phyloP scores from a whole-genome alignment of 1,284 basidiomycete genomes.

The Heimioporus punctisporus region DNA sequence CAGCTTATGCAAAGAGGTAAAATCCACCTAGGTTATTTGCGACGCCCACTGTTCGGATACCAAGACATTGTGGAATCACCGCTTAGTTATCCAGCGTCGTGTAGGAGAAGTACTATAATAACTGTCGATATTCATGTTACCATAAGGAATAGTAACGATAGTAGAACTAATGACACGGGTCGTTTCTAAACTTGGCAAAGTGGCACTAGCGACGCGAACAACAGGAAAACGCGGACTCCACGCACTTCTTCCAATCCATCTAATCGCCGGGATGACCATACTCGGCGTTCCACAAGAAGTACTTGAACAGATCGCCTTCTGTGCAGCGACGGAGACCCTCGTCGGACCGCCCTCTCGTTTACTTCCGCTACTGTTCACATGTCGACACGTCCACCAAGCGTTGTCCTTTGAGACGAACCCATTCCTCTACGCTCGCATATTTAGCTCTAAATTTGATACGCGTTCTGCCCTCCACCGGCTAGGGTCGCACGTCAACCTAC shows the following conservation, averaged over 20 bases:
- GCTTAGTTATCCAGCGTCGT: not conserved
- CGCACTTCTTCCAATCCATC: not conserved
- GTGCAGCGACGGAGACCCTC: slow-evolving; percentile 47
- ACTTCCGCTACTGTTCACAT: slow-evolving; percentile 57
- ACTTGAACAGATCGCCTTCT: slow-evolving; percentile 68
- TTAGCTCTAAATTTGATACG: slow-evolving; percentile 68
- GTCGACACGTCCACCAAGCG: slow-evolving; percentile 49
- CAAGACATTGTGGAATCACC: not conserved
- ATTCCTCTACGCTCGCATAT: slow-evolving; percentile 72
- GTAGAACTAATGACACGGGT: not conserved
- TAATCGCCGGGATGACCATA: slow-evolving; percentile 16
- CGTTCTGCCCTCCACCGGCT: slow-evolving; percentile 57
- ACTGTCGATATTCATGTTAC: no score
- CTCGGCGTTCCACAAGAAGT: slow-evolving; percentile 59
- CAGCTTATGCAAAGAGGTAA: slow-evolving; percentile 42
- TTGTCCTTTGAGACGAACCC: slow-evolving; percentile 52
- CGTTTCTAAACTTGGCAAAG: slow-evolving; percentile 7
- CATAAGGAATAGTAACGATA: not conserved
- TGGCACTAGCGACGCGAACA: not conserved
- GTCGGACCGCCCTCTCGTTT: slow-evolving; percentile 56
- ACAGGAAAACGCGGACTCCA: no score
- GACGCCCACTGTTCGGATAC: not conserved
- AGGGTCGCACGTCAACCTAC: slow-evolving; percentile 40
- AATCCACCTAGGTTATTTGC: slow-evolving; percentile 5
- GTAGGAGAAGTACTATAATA: not conserved